Conservation (phyloP, 768 basidiomycete genomes). For the Trametes coccinea region DNA sequence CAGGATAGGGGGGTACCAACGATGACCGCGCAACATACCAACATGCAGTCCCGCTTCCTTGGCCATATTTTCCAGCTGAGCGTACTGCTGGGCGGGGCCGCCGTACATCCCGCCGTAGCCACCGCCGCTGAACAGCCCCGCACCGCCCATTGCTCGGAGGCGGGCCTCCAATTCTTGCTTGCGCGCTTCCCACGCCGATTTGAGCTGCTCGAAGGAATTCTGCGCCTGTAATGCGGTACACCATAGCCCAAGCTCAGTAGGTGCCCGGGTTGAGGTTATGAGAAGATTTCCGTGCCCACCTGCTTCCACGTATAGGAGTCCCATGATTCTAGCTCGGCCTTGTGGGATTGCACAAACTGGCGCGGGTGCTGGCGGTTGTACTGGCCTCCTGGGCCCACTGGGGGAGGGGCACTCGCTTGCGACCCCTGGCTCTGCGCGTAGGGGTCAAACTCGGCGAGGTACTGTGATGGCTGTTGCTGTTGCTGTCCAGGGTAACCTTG, state of each 20-base stretch:
- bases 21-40: constrained; percentile 24
- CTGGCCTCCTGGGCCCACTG: constrained; percentile 7
- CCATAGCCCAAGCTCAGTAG: neutral
- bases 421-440: constrained; percentile 26
- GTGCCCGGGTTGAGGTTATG: neutral
- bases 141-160: constrained; percentile 48
- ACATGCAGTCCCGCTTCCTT: constrained; percentile 33
- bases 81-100: constrained; percentile 43
- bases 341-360: constrained; percentile 64
- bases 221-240: constrained; percentile 38
- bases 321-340: constrained; percentile 71
- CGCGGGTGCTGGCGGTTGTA: constrained; percentile 59
- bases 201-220: constrained; percentile 61
- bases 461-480: constrained; percentile 28
- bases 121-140: constrained; percentile 37
- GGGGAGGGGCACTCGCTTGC: neutral
- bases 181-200: constrained; percentile 61
- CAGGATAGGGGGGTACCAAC: too few relatives aligned
- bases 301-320: constrained; percentile 73
- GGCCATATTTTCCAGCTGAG: constrained; percentile 50
- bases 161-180: constrained; percentile 55
- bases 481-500: constrained; percentile 26
- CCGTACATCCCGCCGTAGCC: constrained; percentile 27
- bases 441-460: constrained; percentile 45
- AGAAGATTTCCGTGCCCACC: constrained; percentile 18